phyloP scores from a whole-genome alignment of 129 eudicot species.

The Smallanthus sonchifolius region DNA sequence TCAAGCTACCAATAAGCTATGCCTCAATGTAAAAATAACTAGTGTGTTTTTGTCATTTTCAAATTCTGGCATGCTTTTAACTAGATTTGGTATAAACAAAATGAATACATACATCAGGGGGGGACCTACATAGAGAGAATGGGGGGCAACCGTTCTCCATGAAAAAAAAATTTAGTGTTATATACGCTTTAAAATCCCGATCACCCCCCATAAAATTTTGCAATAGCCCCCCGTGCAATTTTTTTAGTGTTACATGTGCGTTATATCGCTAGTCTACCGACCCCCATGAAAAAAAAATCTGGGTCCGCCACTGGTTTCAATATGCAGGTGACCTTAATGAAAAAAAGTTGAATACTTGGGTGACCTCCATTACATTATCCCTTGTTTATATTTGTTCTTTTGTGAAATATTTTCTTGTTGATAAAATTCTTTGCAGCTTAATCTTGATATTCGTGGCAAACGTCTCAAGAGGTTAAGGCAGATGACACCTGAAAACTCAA shows the following conservation, averaged over 20 bases:
- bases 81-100: not conserved
- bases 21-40: not conserved
- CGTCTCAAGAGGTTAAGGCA: conserved; percentile 61
- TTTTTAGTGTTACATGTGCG: too few relatives aligned
- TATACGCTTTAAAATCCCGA: too few relatives aligned
- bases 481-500: conserved; percentile 22
- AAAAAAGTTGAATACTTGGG: not conserved
- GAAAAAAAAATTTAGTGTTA: too few relatives aligned
- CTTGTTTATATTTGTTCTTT: not conserved
- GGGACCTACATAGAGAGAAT: too few relatives aligned
- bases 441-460: conserved; percentile 33
- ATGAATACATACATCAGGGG: not conserved
- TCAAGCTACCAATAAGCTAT: not conserved
- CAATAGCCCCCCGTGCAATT: too few relatives aligned
- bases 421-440: conserved; percentile 42
- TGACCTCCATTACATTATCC: not conserved
- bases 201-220: too few relatives aligned
- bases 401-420: not conserved
- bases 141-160: too few relatives aligned
- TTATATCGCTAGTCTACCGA: too few relatives aligned
- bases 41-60: not conserved
- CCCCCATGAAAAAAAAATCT: too few relatives aligned
- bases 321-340: not conserved
- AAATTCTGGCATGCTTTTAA: not conserved
- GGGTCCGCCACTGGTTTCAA: too few relatives aligned